phyloP scores from a whole-genome alignment of 164 flowering plant species.

The Magnolia changhungtana region DNA sequence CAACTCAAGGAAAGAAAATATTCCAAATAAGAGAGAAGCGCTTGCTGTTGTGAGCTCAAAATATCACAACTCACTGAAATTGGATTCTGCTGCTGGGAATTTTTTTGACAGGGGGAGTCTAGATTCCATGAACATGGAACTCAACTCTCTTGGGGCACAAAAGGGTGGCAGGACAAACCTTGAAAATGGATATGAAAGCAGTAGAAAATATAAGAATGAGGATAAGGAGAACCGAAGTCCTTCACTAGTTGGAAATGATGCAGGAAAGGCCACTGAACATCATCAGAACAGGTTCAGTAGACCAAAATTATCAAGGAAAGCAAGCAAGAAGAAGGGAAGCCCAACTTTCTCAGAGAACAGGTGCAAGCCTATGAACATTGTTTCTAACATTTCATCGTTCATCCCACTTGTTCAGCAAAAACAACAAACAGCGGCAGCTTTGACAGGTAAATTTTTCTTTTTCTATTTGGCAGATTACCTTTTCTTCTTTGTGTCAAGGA shows the following conservation, averaged over 20 bases:
- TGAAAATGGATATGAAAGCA: conserved; percentile 20
- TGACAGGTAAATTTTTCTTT: conserved; percentile 43
- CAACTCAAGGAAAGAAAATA: conserved; percentile 6
- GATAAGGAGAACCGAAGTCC: conserved; percentile 44
- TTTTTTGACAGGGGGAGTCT: conserved; percentile 35
- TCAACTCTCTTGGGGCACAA: conserved; percentile 24
- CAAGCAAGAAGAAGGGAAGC: conserved; percentile 36
- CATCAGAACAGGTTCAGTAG: conserved; percentile 36
- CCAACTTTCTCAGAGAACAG: conserved; percentile 34
- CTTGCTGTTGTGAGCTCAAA: conserved; percentile 39
- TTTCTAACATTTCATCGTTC: conserved; percentile 69
- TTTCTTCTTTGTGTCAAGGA: neutral
- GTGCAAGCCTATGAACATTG: conserved; percentile 56
- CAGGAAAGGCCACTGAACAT: conserved; percentile 30
- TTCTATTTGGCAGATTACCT: neutral
- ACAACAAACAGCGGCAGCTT: conserved; percentile 33
- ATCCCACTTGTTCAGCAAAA: conserved; percentile 77
- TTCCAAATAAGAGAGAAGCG: conserved; percentile 35
- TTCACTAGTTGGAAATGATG: conserved; percentile 31
- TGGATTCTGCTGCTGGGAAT: conserved; percentile 33
- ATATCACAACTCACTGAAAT: conserved; percentile 21
- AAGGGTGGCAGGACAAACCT: conserved; percentile 24
- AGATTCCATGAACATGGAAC: conserved; percentile 38
- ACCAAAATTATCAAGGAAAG: conserved; percentile 37
- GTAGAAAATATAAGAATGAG: conserved; percentile 23